Percentiles rank a stretch among this genome's conserved stretches.
Evolutionary conservation across 2,329 filamentous ascomycete genomes (phyloP).

Genomic region (Alternaria triticina): DNA sequence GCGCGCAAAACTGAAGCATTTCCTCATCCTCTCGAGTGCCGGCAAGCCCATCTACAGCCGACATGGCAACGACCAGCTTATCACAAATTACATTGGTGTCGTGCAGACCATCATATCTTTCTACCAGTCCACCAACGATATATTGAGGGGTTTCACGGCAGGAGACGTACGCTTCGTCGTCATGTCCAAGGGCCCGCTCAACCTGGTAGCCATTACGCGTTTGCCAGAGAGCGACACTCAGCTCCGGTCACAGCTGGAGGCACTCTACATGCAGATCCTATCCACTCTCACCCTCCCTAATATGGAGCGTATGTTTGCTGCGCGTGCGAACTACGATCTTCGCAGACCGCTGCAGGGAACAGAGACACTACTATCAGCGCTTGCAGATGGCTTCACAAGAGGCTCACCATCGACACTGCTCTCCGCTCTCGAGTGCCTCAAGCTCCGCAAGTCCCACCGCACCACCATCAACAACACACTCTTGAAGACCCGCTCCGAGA

Average conservation of each 20-base stretch:
- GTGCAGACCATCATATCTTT: conserved; percentile 98
- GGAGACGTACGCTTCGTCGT: conserved; percentile 86
- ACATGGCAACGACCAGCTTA: conserved; percentile 86
- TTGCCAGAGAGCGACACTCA: conserved; percentile 92
- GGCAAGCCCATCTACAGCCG: conserved; percentile 98
- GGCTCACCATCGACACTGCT: conserved; percentile 89
- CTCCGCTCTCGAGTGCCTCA: conserved; percentile 91
- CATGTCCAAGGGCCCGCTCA: conserved; percentile 81
- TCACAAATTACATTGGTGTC: conserved; percentile 93
- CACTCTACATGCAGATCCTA: conserved; percentile 96
- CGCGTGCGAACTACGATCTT: conserved; percentile 92
- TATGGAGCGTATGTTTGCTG: conserved; percentile 83
- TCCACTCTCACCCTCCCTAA: conserved; percentile 91
- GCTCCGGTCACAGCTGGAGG: conserved; percentile 85
- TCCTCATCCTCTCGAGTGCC: conserved; percentile 92
- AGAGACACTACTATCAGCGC: conserved; percentile 85
- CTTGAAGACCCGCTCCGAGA: conserved; percentile 76
- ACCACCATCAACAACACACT: conserved; percentile 86
- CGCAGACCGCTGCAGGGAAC: conserved; percentile 89
- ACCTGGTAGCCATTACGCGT: conserved; percentile 91
- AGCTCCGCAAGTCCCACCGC: conserved; percentile 85
- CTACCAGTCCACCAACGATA: conserved; percentile 81
- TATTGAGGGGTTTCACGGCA: conserved; percentile 84
- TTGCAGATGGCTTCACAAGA: conserved; percentile 92
- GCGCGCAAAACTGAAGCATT: conserved; percentile 96